Evolutionary conservation across 495 filamentous ascomycete species (phyloP).

Genomic region (Pseudoneurospora amorphoporcata): DNA sequence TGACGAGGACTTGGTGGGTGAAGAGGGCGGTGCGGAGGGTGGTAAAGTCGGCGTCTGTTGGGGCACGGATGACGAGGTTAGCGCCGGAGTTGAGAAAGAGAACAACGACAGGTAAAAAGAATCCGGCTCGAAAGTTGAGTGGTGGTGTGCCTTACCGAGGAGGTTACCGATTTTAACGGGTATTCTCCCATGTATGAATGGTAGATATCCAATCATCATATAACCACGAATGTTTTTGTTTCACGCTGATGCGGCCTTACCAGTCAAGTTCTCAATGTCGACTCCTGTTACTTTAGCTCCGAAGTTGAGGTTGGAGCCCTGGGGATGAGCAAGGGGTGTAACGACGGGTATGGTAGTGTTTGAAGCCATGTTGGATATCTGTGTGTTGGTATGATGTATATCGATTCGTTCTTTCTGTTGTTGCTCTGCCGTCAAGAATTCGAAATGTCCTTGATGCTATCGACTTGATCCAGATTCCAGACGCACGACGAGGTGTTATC

Average conservation of each 20-base stretch:
- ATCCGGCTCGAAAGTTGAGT: background rate
- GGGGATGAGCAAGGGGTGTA: slow-evolving; percentile 31
- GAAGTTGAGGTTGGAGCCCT: slow-evolving; percentile 46
- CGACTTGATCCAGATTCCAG: background rate
- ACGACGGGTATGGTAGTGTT: slow-evolving; percentile 10
- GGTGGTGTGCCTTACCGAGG: slow-evolving; percentile 30
- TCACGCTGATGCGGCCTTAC: slow-evolving; percentile 19
- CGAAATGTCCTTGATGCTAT: background rate
- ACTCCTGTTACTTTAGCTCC: slow-evolving; percentile 46
- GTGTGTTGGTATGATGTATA: background rate
- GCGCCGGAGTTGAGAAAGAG: background rate
- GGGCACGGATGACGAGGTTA: background rate
- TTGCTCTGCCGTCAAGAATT: background rate
- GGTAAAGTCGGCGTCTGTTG: slow-evolving; percentile 47
- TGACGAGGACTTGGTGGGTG: slow-evolving; percentile 51
- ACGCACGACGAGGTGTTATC: background rate
- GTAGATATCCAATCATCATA: background rate
- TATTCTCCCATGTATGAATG: slow-evolving; percentile 31
- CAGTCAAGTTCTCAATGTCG: slow-evolving; percentile 50
- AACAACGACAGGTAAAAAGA: background rate
- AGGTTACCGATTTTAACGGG: slow-evolving; percentile 48
- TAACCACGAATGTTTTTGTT: slow-evolving; percentile 8
- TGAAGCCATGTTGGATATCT: background rate
- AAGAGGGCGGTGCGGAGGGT: slow-evolving; percentile 51
- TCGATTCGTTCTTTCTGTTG: background rate